Evolutionary conservation across 2,329 filamentous ascomycete genomes (phyloP).

Genomic region (Ophiocordyceps camponoti-saundersi): DNA sequence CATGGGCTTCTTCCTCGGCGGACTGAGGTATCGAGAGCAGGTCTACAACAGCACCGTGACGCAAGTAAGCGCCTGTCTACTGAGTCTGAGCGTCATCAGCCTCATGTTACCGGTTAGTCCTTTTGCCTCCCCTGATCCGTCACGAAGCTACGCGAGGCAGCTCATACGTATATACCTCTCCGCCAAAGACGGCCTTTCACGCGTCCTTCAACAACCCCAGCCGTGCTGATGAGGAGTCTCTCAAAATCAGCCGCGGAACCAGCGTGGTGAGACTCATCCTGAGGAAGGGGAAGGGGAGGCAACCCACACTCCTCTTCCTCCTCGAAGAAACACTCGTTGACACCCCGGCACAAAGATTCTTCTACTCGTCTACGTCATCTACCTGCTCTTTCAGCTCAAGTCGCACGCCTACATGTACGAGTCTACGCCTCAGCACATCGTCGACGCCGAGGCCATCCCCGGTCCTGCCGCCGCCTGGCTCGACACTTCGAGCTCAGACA

Average conservation of each 20-base stretch:
- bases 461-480: constrained; percentile 71
- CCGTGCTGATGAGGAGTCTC: constrained; percentile 50
- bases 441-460: constrained; percentile 79
- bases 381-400: constrained; percentile 80
- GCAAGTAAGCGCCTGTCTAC: constrained; percentile 86
- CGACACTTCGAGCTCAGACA: constrained; percentile 47
- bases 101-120: constrained; percentile 56
- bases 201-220: constrained; percentile 55
- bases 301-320: background rate
- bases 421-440: constrained; percentile 80
- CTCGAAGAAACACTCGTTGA: background rate
- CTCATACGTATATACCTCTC: constrained; percentile 10
- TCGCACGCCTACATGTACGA: constrained; percentile 86
- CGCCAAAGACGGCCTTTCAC: constrained; percentile 65
- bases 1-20: constrained; percentile 81
- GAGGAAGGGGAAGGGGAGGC: no score
- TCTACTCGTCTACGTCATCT: constrained; percentile 65
- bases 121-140: background rate
- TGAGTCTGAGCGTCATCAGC: constrained; percentile 82
- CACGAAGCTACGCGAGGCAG: background rate
- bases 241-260: constrained; percentile 78
- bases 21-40: constrained; percentile 74
- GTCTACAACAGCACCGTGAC: constrained; percentile 93
- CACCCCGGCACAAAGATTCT: constrained; percentile 35
- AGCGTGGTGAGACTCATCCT: constrained; percentile 51